Evolutionary conservation across 169 alveolate genomes (phyloP).

Genomic region (Plasmodium adleri): DNA sequence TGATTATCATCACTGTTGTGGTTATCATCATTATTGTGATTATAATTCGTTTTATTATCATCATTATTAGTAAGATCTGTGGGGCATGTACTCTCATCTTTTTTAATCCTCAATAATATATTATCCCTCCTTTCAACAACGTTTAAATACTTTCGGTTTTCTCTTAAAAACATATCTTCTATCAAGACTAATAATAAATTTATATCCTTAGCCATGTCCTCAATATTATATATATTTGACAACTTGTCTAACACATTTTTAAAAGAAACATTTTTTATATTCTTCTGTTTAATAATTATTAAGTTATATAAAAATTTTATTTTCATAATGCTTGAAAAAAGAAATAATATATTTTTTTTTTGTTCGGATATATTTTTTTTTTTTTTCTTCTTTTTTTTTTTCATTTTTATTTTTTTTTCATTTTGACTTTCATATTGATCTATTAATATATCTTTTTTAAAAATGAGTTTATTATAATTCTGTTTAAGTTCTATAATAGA

Average conservation of each 20-base stretch:
- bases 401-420: not conserved
- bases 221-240: constrained; percentile 5
- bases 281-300: constrained; percentile 16
- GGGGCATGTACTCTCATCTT: too few species aligned
- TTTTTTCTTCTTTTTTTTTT: not conserved
- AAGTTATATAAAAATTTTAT: constrained; percentile 31
- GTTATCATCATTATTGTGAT: not conserved
- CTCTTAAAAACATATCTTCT: not conserved
- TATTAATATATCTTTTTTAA: too few species aligned
- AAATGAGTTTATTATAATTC: not conserved
- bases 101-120: too few species aligned
- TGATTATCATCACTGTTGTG: not conserved
- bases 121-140: not conserved
- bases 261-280: not conserved
- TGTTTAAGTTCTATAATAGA: not conserved
- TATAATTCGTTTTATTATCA: not conserved
- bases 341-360: too few species aligned
- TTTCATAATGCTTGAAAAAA: constrained; percentile 19
- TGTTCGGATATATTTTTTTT: not conserved
- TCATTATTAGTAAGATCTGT: not conserved
- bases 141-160: not conserved
- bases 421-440: not conserved
- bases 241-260: constrained; percentile 1
- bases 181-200: not conserved
- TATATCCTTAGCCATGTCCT: not conserved